Base-by-base conservation (phyloP, 192 early-diverging fungal species). In the Umbelopsis vinacea region DNA sequence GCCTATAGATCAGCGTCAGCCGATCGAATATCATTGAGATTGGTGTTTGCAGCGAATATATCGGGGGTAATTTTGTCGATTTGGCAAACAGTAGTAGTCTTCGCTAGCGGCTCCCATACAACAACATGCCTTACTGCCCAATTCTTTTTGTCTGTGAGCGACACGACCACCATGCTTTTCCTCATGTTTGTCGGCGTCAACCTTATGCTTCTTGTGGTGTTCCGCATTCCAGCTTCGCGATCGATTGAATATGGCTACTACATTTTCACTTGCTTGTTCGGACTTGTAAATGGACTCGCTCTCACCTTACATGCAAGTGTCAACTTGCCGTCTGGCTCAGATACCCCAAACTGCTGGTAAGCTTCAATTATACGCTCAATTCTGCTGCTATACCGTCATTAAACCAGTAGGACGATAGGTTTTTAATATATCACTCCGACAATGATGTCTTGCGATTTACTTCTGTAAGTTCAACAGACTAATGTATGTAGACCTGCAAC, bases 111-210 rank as follows among this genome's bases (percentile, higher is more conserved):
- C 15, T 17, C 4, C 6, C 33, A 29, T 7, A n/a, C 17, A 29
- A n/a, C 14, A 17, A 11, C 57, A 29, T 63, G 57, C 19, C 26
- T 63, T 17, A 5, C 29, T 11, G 33, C 57, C 6, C 14, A 63
- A 9, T 63, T 63, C 26, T 63, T 63, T 37, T 26, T 63, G 24
- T 19, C 35, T 8, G 6, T 63, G 26, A 19, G 11, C 33, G 57
- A 63, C 2, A 63, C 57, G 29, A 17, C 14, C 7, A 4, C 57
- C 3, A 19, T 14, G 0, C 24, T 63, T 2, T 37, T 63, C 2
- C 14, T 63, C 14, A 63, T 37, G 57, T 37, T 63, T n/a, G 33
- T 63, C n/a, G 57, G 57, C 14, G 12, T 63, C 26, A 63, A 63
- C 33, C 15, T 63, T 5, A 63, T 63, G 57, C 33, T 63, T 12